Base-by-base conservation (phyloP, 179 eudicot genomes). In the Sideroxylon spinosum region DNA sequence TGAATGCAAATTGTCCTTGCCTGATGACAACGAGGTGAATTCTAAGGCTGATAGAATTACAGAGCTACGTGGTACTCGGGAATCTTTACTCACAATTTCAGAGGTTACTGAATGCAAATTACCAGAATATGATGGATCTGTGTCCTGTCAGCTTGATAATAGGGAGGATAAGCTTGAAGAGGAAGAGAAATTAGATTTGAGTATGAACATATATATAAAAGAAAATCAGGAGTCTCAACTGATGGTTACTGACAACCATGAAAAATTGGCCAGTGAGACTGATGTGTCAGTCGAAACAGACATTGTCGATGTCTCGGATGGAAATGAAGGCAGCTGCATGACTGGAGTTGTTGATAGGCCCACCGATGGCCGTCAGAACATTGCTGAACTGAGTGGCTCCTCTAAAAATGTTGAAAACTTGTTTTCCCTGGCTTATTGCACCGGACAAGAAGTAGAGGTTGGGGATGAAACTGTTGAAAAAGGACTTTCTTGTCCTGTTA, bases 121-220 rank as follows among this genome's bases (percentile, higher is more conserved):
- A 12, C 29, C 76, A 71, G 74, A 71, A 64, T 81, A 80, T 76
- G 66, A 22, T 59, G 76, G 50, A 59, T 68, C 56, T 9, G 52
- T 28, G 78, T 44, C 71, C 50, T 48, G 32, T 59, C 64, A 74
- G 61, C 73, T 81, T 46, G 67, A 63, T 53, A 52, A 68, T 16
- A 28, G 57, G 65, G 77, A 82, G 52, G 76, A 71, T 48, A 78
- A 66, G 86, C 75, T 73, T 59, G 80, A 81, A 32, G 80, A 61
- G 71, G 78, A 78, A 53, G 75, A 29, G 61, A 78, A 71, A 77
- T n/a, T 75, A 56, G 83, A 84, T 32, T 59, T 52, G 71, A 50
- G 29, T n/a, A 50, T 46, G 64, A 74, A 22, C 77, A 60, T 81
- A 84, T 78, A 48, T 61, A 29, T 28, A 72, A 17, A 32, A 59